Percentiles rank a stretch among this genome's conserved stretches.
Evolutionary conservation across 1,139 yeast species (phyloP).

Genomic region (Geotrichum candidum): DNA sequence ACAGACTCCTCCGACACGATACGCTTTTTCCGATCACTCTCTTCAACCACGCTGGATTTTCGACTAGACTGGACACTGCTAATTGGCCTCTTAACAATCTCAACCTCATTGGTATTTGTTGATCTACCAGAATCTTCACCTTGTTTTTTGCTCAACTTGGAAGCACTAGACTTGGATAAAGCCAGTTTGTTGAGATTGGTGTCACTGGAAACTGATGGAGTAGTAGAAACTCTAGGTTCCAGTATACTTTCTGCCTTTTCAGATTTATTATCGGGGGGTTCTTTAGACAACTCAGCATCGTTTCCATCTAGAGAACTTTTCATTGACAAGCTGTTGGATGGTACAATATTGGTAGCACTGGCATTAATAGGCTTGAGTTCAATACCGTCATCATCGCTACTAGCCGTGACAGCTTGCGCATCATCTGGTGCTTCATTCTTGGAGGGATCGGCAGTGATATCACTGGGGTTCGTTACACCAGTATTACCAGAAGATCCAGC

Average conservation of each 20-base stretch:
- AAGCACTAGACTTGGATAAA: background rate
- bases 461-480: background rate
- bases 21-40: background rate
- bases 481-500: background rate
- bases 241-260: background rate
- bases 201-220: slow-evolving; percentile 3
- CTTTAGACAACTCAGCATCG: background rate
- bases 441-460: background rate
- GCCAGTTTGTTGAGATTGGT: background rate
- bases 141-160: background rate
- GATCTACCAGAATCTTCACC: background rate
- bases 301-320: background rate
- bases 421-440: background rate
- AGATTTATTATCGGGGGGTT: background rate
- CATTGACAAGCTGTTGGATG: background rate
- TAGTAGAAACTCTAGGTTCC: background rate
- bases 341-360: background rate
- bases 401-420: background rate
- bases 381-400: background rate
- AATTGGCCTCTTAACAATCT: background rate
- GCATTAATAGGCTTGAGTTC: background rate
- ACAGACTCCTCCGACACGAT: background rate
- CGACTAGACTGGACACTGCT: background rate
- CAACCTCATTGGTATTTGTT: background rate
- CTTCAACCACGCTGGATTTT: slow-evolving; percentile 6